Evolutionary conservation across 2,329 filamentous ascomycete species (phyloP).

Genomic region (Hymenoscyphus repandus): DNA sequence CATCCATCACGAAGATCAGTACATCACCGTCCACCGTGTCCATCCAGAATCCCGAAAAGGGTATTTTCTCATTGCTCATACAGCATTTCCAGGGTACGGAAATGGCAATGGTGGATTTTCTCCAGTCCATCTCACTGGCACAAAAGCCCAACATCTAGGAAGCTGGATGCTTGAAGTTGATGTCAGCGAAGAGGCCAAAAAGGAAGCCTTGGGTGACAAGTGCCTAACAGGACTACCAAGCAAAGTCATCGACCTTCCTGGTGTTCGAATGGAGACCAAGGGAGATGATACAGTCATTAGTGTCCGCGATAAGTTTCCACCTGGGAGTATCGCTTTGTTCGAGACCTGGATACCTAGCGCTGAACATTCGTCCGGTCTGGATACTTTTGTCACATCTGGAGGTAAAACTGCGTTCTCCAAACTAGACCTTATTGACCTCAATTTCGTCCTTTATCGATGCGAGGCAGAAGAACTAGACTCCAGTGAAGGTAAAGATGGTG

Average conservation of each 20-base stretch:
- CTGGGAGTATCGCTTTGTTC: conserved; percentile 90
- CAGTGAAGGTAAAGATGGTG: conserved; percentile 76
- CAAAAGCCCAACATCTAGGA: conserved; percentile 78
- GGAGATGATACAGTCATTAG: conserved; percentile 73
- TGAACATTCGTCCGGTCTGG: conserved; percentile 77
- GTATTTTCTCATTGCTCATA: conserved; percentile 93
- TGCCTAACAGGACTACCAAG: conserved; percentile 80
- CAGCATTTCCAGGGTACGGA: conserved; percentile 86
- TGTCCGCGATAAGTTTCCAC: conserved; percentile 78
- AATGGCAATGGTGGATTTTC: conserved; percentile 76
- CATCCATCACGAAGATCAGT: conserved; percentile 93
- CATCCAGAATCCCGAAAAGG: conserved; percentile 89
- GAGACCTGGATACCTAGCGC: conserved; percentile 92
- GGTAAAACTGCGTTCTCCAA: conserved; percentile 72
- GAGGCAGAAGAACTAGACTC: conserved; percentile 82
- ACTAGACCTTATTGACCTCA: conserved; percentile 75
- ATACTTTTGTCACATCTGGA: conserved; percentile 79
- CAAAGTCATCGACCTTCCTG: conserved; percentile 67
- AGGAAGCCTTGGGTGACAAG: conserved; percentile 61
- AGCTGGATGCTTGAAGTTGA: conserved; percentile 93
- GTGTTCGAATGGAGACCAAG: conserved; percentile 66
- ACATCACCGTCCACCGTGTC: conserved; percentile 92
- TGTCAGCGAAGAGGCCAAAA: conserved; percentile 62
- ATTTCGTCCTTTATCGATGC: conserved; percentile 85
- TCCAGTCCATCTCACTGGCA: conserved; percentile 75